A percentile compares a stretch with the other conserved stretches of the same genome.
phyloP scores from a whole-genome alignment of 345 rosid species.

The Clausena lansium region DNA sequence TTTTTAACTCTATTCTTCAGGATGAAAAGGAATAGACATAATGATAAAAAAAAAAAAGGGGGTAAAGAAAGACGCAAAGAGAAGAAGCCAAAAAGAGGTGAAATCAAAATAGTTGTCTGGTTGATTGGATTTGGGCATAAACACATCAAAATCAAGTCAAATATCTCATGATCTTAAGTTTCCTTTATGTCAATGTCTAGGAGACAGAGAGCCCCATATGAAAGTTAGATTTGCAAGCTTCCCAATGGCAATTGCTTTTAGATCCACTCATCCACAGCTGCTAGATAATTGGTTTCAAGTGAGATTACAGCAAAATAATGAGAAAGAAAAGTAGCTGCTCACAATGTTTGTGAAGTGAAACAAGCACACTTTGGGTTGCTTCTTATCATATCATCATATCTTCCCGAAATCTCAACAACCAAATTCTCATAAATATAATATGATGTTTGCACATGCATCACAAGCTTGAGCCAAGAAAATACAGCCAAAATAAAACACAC shows the following conservation, averaged over 20 bases:
- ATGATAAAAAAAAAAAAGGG: background rate
- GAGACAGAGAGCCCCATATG: conserved; percentile 22
- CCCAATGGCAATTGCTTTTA: background rate
- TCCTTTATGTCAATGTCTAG: conserved; percentile 26
- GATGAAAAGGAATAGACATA: background rate
- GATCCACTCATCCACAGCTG: background rate
- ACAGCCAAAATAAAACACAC: conserved; percentile 14
- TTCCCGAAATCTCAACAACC: conserved; percentile 1
- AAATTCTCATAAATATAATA: conserved; percentile 12
- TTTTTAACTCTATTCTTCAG: background rate
- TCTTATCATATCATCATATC: background rate
- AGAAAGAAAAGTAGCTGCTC: background rate
- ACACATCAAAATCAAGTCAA: conserved; percentile 15
- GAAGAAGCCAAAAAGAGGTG: conserved; percentile 42
- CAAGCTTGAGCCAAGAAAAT: conserved; percentile 25
- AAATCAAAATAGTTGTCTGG: conserved; percentile 14
- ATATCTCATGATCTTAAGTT: conserved; percentile 4
- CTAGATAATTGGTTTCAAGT: conserved; percentile 1
- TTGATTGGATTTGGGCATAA: background rate
- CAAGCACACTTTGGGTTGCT: background rate
- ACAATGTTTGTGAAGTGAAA: background rate
- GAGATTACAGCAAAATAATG: background rate
- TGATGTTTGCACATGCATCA: conserved; percentile 14
- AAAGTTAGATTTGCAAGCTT: background rate
- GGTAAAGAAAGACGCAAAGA: background rate